Evolutionary conservation across 306 rosid species (phyloP).

Genomic region (Ormosia semicastrata): DNA sequence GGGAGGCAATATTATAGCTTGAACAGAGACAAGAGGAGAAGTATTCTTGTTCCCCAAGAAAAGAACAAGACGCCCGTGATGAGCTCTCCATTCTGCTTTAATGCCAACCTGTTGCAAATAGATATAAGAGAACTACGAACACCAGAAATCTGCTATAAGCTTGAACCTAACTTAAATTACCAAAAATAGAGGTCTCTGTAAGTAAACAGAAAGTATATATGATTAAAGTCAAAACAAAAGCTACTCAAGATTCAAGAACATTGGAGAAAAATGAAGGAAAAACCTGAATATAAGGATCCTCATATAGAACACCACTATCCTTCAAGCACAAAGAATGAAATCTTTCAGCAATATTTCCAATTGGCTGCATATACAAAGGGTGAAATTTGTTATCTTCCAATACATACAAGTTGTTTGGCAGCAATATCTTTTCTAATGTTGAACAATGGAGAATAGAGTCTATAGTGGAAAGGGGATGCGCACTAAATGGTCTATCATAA

Average conservation of each 20-base stretch:
- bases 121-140: neutral
- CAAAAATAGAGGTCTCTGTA: neutral
- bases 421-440: neutral
- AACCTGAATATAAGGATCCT: slow-evolving; percentile 82
- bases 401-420: neutral
- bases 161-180: neutral
- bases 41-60: slow-evolving; percentile 81
- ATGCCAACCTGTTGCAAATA: slow-evolving; percentile 54
- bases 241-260: neutral
- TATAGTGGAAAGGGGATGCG: neutral
- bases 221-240: neutral
- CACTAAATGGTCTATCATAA: neutral
- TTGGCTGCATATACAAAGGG: slow-evolving; percentile 51
- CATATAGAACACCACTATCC: slow-evolving; percentile 77
- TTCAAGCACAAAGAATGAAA: slow-evolving; percentile 71
- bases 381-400: slow-evolving; percentile 10
- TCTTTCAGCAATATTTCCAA: slow-evolving; percentile 66
- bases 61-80: slow-evolving; percentile 71
- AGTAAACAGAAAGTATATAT: neutral
- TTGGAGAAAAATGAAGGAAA: slow-evolving; percentile 4
- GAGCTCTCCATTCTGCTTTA: slow-evolving; percentile 79
- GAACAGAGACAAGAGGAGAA: slow-evolving; percentile 63
- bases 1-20: slow-evolving; percentile 70
- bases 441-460: neutral
- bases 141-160: neutral